phyloP scores from a whole-genome alignment of 306 rosid species.

The Acacia acuminata region DNA sequence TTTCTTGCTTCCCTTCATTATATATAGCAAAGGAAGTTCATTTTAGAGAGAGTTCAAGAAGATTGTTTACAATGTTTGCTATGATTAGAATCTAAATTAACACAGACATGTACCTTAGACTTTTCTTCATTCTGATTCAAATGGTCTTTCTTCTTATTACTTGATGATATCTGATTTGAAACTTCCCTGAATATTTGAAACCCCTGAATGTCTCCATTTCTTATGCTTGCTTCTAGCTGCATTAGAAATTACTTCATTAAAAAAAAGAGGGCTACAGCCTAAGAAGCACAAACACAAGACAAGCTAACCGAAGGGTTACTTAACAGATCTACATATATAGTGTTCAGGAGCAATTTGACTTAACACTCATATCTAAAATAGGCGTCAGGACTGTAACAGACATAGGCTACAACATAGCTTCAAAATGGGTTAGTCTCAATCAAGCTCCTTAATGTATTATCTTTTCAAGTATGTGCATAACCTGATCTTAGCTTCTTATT shows the following conservation, averaged over 20 bases:
- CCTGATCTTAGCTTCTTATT: not conserved
- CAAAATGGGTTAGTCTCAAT: not conserved
- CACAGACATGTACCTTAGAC: slow-evolving; percentile 47
- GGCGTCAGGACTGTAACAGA: not conserved
- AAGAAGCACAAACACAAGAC: not conserved
- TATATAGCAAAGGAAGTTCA: slow-evolving; percentile 22
- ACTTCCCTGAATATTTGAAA: slow-evolving; percentile 61
- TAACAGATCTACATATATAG: not conserved
- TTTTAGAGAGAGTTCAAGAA: slow-evolving; percentile 13
- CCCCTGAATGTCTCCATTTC: slow-evolving; percentile 82
- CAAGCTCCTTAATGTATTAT: not conserved
- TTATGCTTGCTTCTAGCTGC: slow-evolving; percentile 86
- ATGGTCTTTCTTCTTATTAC: slow-evolving; percentile 29
- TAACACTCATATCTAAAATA: not conserved
- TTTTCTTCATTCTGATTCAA: slow-evolving; percentile 39
- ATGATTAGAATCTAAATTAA: not conserved
- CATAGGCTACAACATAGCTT: not conserved
- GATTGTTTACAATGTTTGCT: slow-evolving; percentile 2
- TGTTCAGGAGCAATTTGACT: not conserved
- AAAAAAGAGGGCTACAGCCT: not conserved
- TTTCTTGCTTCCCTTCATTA: slow-evolving; percentile 46
- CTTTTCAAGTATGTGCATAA: not conserved
- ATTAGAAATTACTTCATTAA: not conserved
- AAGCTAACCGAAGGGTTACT: not conserved
- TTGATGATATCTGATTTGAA: slow-evolving; percentile 41